Base-by-base conservation (phyloP, 139 green algal species). In the Closterium sp. region DNA sequence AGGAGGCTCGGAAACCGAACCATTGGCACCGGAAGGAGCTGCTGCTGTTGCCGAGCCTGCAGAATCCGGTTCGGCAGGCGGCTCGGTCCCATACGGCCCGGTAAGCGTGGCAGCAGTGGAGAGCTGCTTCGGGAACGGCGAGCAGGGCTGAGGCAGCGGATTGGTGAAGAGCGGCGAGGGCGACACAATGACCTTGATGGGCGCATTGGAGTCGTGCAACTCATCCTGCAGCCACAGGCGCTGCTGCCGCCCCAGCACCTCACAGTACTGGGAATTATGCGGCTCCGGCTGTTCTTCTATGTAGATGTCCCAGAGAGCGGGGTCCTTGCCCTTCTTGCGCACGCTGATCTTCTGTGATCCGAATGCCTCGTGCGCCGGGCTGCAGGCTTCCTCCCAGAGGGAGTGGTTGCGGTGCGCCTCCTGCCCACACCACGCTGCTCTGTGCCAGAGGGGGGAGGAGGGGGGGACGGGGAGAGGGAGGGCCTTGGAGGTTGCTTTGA, bases 131-230 rank as follows among this genome's bases (percentile, higher is more conserved):
- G 62, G 87, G 30, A 42, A 31, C 27, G 88, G 27, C 28, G 30
- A 30, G 31, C 89, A 93, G 42, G 31, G 28, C 70, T 45, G 19
- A 4, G 91, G 29, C 70, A 85, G 17, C 17, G 91, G 91, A 50
- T 93, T 94, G 13, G 30, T 34, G 31, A 94, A 84, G 11, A 94
- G 13, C 10, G 89, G 89, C 24, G 89, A 93, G 17, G 34, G 42
- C 30, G 89, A 93, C 17, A 94, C 91, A 30, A 94, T 50, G 27
- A 94, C 4, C 89, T 93, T 94, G 50, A 94, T 27, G 17, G 89
- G 89, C 30, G 91, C 91, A 30, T 24, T 27, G 0, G 91, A 94
- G 21, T 89, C 70, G 1, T 30, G 29, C 42, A 94, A 31, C 42
- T 79, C 28, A 2, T 28, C 30, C 85, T 79, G 29, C 88, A 94